phyloP scores from a whole-genome alignment of 208 protist species.

The Leishmania lainsoni region DNA sequence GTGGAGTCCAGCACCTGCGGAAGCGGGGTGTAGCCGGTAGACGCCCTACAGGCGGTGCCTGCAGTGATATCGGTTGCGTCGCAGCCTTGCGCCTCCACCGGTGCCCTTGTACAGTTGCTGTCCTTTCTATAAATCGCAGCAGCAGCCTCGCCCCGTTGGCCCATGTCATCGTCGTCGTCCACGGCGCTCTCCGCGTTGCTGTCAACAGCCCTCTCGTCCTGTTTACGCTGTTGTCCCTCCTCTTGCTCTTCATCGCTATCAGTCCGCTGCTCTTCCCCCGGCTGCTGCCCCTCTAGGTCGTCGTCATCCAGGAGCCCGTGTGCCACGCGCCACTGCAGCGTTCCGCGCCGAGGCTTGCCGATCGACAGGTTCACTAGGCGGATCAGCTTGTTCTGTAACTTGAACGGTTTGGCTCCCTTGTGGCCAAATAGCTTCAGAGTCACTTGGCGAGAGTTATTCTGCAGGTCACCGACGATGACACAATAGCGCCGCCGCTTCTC shows the following conservation, averaged over 20 bases:
- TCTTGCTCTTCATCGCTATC: not conserved
- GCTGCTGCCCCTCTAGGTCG: not conserved
- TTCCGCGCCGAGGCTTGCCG: slow-evolving; percentile 53
- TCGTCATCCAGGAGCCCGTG: slow-evolving; percentile 22
- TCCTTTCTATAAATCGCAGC: not conserved
- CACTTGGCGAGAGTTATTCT: slow-evolving; percentile 52
- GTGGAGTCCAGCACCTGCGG: slow-evolving; percentile 12
- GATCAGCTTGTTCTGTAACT: slow-evolving; percentile 86
- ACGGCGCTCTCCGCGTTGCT: not conserved
- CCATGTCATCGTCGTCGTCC: not conserved
- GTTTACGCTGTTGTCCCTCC: not conserved
- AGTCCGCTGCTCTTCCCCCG: slow-evolving; percentile 9
- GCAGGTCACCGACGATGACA: slow-evolving; percentile 79
- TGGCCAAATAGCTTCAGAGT: slow-evolving; percentile 84
- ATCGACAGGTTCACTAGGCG: slow-evolving; percentile 84
- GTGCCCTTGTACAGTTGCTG: not conserved
- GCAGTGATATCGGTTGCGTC: not conserved
- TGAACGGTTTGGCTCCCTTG: slow-evolving; percentile 80
- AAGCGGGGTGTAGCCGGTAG: not conserved
- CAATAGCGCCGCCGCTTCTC: slow-evolving; percentile 88
- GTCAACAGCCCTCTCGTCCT: slow-evolving; percentile 7
- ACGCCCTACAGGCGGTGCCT: not conserved
- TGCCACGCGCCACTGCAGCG: slow-evolving; percentile 25
- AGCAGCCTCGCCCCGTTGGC: slow-evolving; percentile 1
- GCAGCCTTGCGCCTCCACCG: not conserved